Base-by-base conservation (phyloP, 2,329 filamentous ascomycete genomes). In the Colletotrichum filicis region DNA sequence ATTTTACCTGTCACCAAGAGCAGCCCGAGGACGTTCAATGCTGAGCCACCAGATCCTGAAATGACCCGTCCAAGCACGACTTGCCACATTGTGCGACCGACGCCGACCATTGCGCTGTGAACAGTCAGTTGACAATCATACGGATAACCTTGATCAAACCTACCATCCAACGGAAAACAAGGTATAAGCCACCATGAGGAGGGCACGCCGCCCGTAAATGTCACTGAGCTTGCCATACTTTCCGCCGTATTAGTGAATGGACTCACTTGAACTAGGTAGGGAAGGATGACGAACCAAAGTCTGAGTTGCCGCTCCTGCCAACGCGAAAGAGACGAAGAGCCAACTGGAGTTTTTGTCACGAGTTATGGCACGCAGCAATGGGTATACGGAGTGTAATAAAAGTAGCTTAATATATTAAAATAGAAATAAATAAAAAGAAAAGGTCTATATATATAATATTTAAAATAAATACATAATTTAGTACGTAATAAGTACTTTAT, bases 341-440 rank as follows among this genome's bases (percentile, higher is more conserved):
- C 90, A 91, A 71, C 86, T 90, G 4, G 89, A 90, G 64, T 88
- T 85, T 19, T 85, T n/a, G n/a, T n/a, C n/a, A n/a, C n/a, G n/a
- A n/a, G n/a, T n/a, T n/a, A n/a, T n/a, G n/a, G n/a, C n/a, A n/a
- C n/a, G n/a, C n/a, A n/a, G n/a, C n/a, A n/a, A n/a, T n/a, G n/a
- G n/a, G n/a, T n/a, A n/a, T n/a, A n/a, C n/a, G n/a, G n/a, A n/a
- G n/a, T n/a, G n/a, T n/a, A n/a, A n/a, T n/a, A n/a, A n/a, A n/a
- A n/a, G n/a, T n/a, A n/a, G n/a, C n/a, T n/a, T n/a, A n/a, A n/a
- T n/a, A n/a, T n/a, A n/a, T n/a, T n/a, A n/a, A n/a, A n/a, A n/a
- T n/a, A n/a, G n/a, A n/a, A n/a, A n/a, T n/a, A n/a, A n/a, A n/a
- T n/a, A n/a, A n/a, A n/a, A n/a, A n/a, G n/a, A n/a, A n/a, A n/a